Base-by-base conservation (phyloP, 1,284 basidiomycete genomes). In the Schizophyllum commune region DNA sequence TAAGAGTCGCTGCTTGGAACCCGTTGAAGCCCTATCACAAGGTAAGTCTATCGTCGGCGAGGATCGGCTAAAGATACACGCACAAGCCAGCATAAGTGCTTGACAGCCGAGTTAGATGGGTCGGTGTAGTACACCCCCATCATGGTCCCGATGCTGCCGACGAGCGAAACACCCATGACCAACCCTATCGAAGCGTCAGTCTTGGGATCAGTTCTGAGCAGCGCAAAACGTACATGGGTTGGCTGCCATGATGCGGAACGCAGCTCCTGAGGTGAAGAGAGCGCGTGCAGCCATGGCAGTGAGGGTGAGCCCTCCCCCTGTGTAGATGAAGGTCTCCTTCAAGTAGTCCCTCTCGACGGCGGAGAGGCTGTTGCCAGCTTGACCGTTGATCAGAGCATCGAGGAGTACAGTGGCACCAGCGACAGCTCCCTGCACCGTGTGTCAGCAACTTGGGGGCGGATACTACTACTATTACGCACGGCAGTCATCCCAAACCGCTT, bases 301-400 rank as follows among this genome's bases (percentile, higher is more conserved):
- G 27, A 93, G 72, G 1, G 80, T 79, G 21, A 96, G 81, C 5
- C 94, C 93, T 59, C 82, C 90, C 20, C 89, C 93, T 7, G 93
- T 92, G 68, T 94, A 96, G 68, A 83, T 85, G 79, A 96, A 96
- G 59, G 85, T 91, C 57, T 86, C 83, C 69, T 96, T 83, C n/a
- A 96, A 77, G 70, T 92, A 87, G 8, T 80, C 81, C 62, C 79
- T 83, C 71, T 93, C 91, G 0, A 77, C 77, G 0, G 72, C 60
- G 27, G 83, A 81, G 32, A 93, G 76, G 1, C 81, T 74, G 60
- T 89, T 90, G 52, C 90, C 77, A 0, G 89, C 92, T 66, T 93
- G 90, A 63, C 91, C 79, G 69, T 94, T 94, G 66, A 94, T 74
- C 58, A 89, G 77, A 0, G 74, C 78, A 68, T 92, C 82, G 32